These are phyloP conservation scores for Stachybotrys elegans DNA, from an alignment of 2,329 filamentous ascomycete genomes.

Conservation along the genomic window DNA sequence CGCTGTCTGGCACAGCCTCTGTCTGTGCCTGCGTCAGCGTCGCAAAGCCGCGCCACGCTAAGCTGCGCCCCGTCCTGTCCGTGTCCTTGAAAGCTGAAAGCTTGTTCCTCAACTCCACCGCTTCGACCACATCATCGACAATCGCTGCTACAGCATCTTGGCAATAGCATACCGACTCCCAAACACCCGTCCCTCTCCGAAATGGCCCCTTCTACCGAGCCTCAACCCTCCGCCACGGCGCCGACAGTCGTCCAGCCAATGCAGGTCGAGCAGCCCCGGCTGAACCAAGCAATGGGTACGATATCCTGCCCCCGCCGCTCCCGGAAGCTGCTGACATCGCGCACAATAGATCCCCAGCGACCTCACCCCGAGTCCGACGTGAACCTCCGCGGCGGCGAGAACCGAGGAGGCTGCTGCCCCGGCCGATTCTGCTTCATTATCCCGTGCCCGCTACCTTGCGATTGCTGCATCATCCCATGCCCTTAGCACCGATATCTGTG, in stretches of 20 bases:
- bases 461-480: slow-evolving; percentile 27
- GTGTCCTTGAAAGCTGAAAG: too few species aligned
- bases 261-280: slow-evolving; percentile 4
- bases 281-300: slow-evolving; percentile 6
- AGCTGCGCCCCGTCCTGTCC: too few species aligned
- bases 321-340: background rate
- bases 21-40: too few species aligned
- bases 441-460: slow-evolving; percentile 31
- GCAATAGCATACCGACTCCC: too few species aligned
- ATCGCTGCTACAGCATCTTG: too few species aligned
- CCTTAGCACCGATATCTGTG: too few species aligned
- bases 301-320: background rate
- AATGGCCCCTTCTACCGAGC: too few species aligned
- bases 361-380: slow-evolving; percentile 6
- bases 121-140: too few species aligned
- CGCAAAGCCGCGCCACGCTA: too few species aligned
- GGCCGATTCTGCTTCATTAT: slow-evolving; percentile 34
- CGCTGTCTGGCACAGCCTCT: too few species aligned
- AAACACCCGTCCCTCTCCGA: too few species aligned
- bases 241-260: slow-evolving; percentile 1
- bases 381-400: slow-evolving; percentile 5
- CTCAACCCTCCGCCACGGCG: background rate
- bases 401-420: slow-evolving; percentile 13
- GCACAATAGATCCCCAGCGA: slow-evolving; percentile 4
- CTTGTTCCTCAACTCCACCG: too few species aligned